Evolutionary conservation across 805 yeast genomes (phyloP).

Genomic region (Suhomyces tanzawaensis): DNA sequence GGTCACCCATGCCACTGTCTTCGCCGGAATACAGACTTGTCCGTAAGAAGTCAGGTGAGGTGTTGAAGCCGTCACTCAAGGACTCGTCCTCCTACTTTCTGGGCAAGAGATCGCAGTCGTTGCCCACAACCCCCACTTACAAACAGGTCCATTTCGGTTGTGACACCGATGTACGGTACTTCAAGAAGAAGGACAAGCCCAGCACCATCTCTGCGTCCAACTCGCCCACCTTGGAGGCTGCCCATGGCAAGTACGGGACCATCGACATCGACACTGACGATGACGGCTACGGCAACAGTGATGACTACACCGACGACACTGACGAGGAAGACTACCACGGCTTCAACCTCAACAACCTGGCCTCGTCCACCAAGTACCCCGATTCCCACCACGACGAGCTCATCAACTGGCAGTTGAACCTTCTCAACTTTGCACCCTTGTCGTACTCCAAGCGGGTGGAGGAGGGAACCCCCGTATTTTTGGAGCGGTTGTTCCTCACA

Average conservation of each 20-base stretch:
- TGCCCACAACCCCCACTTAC: constrained; percentile 54
- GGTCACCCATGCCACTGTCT: neutral
- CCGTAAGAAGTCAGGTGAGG: constrained; percentile 86
- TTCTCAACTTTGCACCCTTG: constrained; percentile 41
- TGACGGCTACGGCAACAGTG: constrained; percentile 20
- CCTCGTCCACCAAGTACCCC: constrained; percentile 17
- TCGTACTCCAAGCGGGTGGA: constrained; percentile 46
- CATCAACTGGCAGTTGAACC: constrained; percentile 45
- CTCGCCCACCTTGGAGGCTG: constrained; percentile 45
- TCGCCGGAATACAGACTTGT: constrained; percentile 39
- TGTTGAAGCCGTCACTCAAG: constrained; percentile 72
- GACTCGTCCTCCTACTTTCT: constrained; percentile 35
- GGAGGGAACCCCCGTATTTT: constrained; percentile 45
- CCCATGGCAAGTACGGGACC: constrained; percentile 3
- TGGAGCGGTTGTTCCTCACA: constrained; percentile 63
- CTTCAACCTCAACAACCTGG: constrained; percentile 12
- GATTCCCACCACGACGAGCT: constrained; percentile 16
- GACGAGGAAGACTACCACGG: constrained; percentile 15
- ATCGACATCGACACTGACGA: constrained; percentile 16
- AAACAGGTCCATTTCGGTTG: constrained; percentile 80
- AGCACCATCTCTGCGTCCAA: constrained; percentile 67
- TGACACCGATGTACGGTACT: constrained; percentile 65
- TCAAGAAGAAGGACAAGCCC: constrained; percentile 72
- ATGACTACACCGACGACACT: constrained; percentile 24
- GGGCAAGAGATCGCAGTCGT: constrained; percentile 30